Percentiles rank a stretch among this genome's conserved stretches.
phyloP scores from a whole-genome alignment of 139 green algal species.

The Chloropicon primus region DNA sequence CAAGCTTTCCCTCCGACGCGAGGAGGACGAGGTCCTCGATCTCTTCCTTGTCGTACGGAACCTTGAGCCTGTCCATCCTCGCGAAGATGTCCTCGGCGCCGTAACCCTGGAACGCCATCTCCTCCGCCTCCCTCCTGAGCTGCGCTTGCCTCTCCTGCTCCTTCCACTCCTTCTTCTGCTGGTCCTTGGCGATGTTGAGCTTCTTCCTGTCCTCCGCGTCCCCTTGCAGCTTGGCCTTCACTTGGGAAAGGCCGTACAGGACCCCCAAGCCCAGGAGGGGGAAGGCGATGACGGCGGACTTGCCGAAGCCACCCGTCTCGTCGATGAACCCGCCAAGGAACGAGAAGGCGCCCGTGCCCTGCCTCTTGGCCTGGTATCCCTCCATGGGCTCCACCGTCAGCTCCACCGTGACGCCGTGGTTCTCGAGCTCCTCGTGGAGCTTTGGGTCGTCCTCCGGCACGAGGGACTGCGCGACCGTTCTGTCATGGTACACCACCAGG shows the following conservation, averaged over 20 bases:
- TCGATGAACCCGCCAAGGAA: not conserved
- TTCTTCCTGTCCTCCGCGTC: constrained; percentile 4
- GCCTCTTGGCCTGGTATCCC: not conserved
- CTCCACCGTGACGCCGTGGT: not conserved
- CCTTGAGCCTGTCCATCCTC: not conserved
- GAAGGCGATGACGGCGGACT: not conserved
- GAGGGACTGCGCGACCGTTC: not conserved
- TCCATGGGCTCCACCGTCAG: not conserved
- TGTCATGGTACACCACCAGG: not conserved
- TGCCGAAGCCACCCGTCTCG: not conserved
- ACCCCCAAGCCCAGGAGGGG: not conserved
- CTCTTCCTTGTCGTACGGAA: not conserved
- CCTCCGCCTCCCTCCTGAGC: constrained; percentile 1
- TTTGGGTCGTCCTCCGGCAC: not conserved
- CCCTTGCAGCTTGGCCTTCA: not conserved
- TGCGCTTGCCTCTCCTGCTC: not conserved
- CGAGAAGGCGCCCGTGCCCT: not conserved
- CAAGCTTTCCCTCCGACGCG: not conserved
- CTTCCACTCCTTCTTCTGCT: not conserved
- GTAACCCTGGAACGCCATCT: not conserved
- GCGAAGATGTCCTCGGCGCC: constrained; percentile 2
- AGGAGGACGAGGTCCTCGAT: not conserved
- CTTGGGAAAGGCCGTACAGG: constrained; percentile 4
- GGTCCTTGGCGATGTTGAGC: not conserved
- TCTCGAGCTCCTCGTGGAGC: not conserved